Base-by-base conservation (phyloP, 345 rosid species). In the Capsella bursapastoris region DNA sequence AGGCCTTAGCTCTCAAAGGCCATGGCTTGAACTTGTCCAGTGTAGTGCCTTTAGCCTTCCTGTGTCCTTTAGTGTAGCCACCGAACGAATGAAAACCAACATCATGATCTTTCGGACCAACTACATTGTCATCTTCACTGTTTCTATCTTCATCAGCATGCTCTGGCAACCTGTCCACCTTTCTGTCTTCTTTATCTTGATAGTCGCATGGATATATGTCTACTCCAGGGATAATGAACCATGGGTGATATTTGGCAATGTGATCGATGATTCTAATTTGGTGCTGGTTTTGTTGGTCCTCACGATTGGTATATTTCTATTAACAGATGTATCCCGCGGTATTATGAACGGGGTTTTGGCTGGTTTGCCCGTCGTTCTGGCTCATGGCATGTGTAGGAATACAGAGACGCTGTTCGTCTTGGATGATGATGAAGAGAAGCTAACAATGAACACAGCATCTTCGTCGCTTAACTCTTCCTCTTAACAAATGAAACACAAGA, bases 121-220 rank as follows among this genome's bases (percentile, higher is more conserved):
- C 78, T 87, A 84, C 45, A 70, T 76, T 51, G 71, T 84, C 28
- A 32, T 88, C 64, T 51, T 78, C 14, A 34, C 81, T 18, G 40
- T 73, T 37, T 49, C 77, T 11, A 75, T 90, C 70, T 73, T 88
- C 75, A 66, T 85, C 76, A 78, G 75, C 85, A 70, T 87, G 56
- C 83, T 90, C 1, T 88, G 85, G 89, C 84, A 82, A 40, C 94
- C 92, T 0, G n/a, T 81, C 43, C 81, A 88, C 48, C 63, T 88
- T 66, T 52, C 83, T 6, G 61, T 82, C 79, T 74, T 86, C 62
- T 7, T 78, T 16, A 34, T 81, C 76, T 57, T 80, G 86, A 73
- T 84, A 72, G 44, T 68, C 31, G 76, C 84, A 2, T 86, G 92
- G 92, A 15, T 83, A 57, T 89, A 80, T 81, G 78, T 89, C 7